Conservation (phyloP, 495 filamentous ascomycete species). For the Polyplosphaeria fusca region DNA sequence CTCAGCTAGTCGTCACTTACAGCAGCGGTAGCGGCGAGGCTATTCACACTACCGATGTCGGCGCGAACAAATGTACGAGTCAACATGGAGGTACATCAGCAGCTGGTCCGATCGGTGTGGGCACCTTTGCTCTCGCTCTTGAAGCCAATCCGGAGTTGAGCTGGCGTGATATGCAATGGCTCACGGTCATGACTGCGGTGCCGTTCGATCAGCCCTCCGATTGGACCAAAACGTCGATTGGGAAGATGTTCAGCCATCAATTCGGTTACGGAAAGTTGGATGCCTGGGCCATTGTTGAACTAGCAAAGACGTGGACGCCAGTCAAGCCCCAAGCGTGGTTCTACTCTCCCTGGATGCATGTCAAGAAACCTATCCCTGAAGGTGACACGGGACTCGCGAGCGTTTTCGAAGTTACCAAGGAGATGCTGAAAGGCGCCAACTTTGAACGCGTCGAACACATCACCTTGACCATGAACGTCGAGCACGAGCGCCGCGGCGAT, state of each 20-base stretch:
- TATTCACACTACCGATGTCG: conserved; percentile 96
- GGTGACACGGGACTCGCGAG: conserved; percentile 77
- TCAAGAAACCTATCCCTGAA: conserved; percentile 81
- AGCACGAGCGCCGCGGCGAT: conserved; percentile 82
- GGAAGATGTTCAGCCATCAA: conserved; percentile 85
- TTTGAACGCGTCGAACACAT: conserved; percentile 86
- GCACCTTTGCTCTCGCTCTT: conserved; percentile 88
- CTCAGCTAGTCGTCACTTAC: conserved; percentile 91
- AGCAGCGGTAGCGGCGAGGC: conserved; percentile 84
- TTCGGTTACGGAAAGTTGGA: conserved; percentile 96
- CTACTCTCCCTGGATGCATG: conserved; percentile 86
- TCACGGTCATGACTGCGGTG: conserved; percentile 79
- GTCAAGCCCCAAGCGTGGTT: conserved; percentile 99
- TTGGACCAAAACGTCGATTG: conserved; percentile 76
- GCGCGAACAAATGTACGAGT: conserved; percentile 69
- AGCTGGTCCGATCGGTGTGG: conserved; percentile 86
- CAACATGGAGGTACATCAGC: conserved; percentile 94
- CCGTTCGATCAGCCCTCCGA: conserved; percentile 71
- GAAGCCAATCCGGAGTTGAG: conserved; percentile 80
- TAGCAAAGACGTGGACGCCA: conserved; percentile 75
- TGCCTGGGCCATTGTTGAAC: conserved; percentile 78
- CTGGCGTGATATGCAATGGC: conserved; percentile 93
- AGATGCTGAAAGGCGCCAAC: conserved; percentile 77
- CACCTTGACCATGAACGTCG: conserved; percentile 94
- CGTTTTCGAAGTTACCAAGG: conserved; percentile 69